These are phyloP conservation scores for Saturnispora diversa DNA, from an alignment of 805 yeast species.

Conservation along the genomic window DNA sequence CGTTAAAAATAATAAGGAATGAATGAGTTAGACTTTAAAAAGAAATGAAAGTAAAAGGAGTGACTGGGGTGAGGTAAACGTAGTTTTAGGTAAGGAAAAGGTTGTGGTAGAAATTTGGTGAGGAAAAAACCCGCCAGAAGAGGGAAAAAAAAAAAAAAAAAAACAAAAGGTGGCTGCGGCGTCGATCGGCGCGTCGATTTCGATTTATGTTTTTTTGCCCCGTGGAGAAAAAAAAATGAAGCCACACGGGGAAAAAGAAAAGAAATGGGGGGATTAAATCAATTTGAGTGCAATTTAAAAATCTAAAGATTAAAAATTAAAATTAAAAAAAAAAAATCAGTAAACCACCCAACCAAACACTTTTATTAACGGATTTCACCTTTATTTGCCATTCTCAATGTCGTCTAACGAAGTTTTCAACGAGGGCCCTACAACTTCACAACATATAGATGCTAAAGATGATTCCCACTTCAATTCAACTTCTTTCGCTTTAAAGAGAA, in stretches of 20 bases:
- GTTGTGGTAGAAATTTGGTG: constrained; percentile 1
- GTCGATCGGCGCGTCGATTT: no score
- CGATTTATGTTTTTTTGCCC: not conserved
- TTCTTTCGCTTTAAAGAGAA: constrained; percentile 68
- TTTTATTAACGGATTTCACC: constrained; percentile 4
- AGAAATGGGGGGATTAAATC: no score
- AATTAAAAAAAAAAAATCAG: no score
- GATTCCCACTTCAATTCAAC: constrained; percentile 63
- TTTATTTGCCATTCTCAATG: no score
- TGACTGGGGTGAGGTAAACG: constrained; percentile 15
- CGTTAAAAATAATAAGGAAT: not conserved
- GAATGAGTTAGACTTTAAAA: not conserved
- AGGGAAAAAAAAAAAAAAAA: not conserved
- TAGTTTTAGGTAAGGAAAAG: no score
- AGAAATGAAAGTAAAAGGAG: constrained; percentile 13
- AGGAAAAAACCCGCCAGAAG: not conserved
- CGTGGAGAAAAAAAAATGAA: not conserved
- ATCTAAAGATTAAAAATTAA: no score
- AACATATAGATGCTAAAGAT: constrained; percentile 61
- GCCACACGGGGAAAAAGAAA: no score
- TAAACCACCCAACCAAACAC: not conserved
- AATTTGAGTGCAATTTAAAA: no score
- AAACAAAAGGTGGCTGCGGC: no score
- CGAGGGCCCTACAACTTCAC: constrained; percentile 57
- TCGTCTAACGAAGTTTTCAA: constrained; percentile 34